phyloP scores from a whole-genome alignment of 768 basidiomycete genomes.

The Boletus subparvulus region DNA sequence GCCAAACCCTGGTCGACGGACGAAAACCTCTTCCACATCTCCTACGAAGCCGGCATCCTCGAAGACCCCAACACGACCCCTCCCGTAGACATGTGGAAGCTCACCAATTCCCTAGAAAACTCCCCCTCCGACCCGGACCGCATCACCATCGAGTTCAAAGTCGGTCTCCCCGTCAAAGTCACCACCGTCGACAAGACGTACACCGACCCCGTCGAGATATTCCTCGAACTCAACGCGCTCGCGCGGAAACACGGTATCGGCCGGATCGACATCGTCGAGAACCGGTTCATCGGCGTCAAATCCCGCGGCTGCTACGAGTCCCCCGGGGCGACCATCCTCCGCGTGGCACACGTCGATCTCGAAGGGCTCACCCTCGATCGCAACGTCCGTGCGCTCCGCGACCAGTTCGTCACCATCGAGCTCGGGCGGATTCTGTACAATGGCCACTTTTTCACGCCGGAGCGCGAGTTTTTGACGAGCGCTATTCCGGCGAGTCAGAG shows the following conservation, averaged over 20 bases:
- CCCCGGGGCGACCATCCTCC: constrained; percentile 94
- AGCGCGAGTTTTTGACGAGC: constrained; percentile 91
- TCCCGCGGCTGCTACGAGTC: constrained; percentile 99
- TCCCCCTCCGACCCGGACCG: constrained; percentile 79
- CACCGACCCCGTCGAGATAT: constrained; percentile 95
- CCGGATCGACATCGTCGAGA: constrained; percentile 98
- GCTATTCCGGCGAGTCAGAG: constrained; percentile 92
- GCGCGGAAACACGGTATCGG: constrained; percentile 95
- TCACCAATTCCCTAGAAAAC: constrained; percentile 78
- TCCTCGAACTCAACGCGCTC: constrained; percentile 85
- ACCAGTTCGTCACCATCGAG: constrained; percentile 92
- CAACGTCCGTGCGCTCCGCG: constrained; percentile 91
- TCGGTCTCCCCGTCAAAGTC: constrained; percentile 86
- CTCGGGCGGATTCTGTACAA: constrained; percentile 94
- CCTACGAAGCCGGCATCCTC: constrained; percentile 98
- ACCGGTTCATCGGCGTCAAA: constrained; percentile 99
- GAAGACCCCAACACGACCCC: constrained; percentile 96
- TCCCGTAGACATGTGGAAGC: constrained; percentile 98
- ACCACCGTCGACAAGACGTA: constrained; percentile 57
- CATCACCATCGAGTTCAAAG: constrained; percentile 81
- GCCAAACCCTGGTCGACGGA: constrained; percentile 99
- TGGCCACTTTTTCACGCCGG: constrained; percentile 99
- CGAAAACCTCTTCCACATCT: constrained; percentile 99
- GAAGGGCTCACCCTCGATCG: constrained; percentile 98
- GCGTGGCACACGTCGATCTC: constrained; percentile 92